These are phyloP conservation scores for Trypanosoma brucei DNA, from an alignment of 208 protist species.

Conservation along the genomic window DNA sequence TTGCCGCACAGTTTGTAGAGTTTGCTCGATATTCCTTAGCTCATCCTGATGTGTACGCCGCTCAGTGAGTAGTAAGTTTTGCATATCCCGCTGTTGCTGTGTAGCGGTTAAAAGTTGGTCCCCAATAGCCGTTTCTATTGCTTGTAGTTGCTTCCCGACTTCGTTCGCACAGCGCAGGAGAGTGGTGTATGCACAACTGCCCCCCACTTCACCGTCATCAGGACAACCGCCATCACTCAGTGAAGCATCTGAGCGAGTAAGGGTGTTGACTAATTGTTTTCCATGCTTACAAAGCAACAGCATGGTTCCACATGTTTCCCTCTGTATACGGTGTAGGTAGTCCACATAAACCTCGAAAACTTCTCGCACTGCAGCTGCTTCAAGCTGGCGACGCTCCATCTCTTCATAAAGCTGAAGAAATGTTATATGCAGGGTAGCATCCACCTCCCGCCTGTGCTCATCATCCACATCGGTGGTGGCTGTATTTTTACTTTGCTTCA, in stretches of 20 bases:
- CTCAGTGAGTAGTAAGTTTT: slow-evolving; percentile 5
- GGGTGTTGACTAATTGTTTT: neutral
- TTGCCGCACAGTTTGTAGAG: neutral
- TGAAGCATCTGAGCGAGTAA: neutral
- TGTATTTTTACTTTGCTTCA: neutral
- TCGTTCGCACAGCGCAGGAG: neutral
- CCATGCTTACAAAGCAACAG: slow-evolving; percentile 4
- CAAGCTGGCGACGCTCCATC: neutral
- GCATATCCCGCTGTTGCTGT: slow-evolving; percentile 2
- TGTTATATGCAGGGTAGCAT: neutral
- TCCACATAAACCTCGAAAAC: no score
- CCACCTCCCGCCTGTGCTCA: neutral
- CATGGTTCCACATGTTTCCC: neutral
- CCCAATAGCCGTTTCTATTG: neutral
- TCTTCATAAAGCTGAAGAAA: neutral
- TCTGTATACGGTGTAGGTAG: no score
- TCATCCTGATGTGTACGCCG: slow-evolving; percentile 1
- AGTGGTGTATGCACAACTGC: neutral
- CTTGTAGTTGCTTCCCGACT: neutral
- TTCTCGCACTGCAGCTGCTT: neutral
- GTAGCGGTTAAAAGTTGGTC: neutral
- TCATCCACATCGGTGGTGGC: neutral
- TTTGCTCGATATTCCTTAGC: neutral
- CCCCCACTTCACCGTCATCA: neutral
- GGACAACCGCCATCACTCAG: neutral